phyloP scores from a whole-genome alignment of 495 filamentous ascomycete species.

The Glutinoglossum americanum region DNA sequence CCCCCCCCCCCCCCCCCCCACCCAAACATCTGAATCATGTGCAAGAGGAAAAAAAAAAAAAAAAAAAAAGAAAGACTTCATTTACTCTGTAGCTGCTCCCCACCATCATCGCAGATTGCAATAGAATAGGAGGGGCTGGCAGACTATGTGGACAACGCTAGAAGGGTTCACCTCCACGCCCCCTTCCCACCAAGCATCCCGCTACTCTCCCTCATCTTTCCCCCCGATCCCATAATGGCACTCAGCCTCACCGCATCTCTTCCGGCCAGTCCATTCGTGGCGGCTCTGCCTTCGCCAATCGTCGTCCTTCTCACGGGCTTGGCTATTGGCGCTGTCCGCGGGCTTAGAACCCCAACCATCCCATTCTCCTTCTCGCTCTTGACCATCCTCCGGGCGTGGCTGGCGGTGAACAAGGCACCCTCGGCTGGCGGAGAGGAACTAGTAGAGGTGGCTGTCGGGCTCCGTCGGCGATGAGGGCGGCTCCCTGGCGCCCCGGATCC shows the following conservation, averaged over 20 bases:
- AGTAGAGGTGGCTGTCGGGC: slow-evolving; percentile 30
- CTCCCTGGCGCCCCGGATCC: slow-evolving; percentile 14
- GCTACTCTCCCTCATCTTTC: background rate
- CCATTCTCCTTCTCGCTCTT: slow-evolving; percentile 37
- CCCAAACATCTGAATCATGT: too few relatives aligned
- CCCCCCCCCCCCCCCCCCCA: too few relatives aligned
- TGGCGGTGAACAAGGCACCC: slow-evolving; percentile 41
- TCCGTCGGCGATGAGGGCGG: slow-evolving; percentile 33
- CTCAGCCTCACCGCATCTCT: slow-evolving; percentile 27
- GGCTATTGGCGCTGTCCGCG: slow-evolving; percentile 41
- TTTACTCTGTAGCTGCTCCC: too few relatives aligned
- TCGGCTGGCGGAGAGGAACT: slow-evolving; percentile 37
- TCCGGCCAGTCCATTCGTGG: slow-evolving; percentile 21
- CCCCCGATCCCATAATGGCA: slow-evolving; percentile 8
- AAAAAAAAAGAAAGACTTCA: too few relatives aligned
- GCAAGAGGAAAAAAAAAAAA: too few relatives aligned
- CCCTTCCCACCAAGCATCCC: background rate
- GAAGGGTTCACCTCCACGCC: background rate
- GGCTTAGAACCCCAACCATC: slow-evolving; percentile 39
- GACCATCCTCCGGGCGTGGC: slow-evolving; percentile 48
- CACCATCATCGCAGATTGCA: too few relatives aligned
- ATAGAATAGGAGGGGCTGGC: too few relatives aligned
- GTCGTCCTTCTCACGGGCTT: slow-evolving; percentile 33
- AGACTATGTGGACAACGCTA: too few relatives aligned
- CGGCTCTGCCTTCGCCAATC: slow-evolving; percentile 26